Evolutionary conservation across 768 basidiomycete species (phyloP).

Genomic region (Exsudoporus frostii): DNA sequence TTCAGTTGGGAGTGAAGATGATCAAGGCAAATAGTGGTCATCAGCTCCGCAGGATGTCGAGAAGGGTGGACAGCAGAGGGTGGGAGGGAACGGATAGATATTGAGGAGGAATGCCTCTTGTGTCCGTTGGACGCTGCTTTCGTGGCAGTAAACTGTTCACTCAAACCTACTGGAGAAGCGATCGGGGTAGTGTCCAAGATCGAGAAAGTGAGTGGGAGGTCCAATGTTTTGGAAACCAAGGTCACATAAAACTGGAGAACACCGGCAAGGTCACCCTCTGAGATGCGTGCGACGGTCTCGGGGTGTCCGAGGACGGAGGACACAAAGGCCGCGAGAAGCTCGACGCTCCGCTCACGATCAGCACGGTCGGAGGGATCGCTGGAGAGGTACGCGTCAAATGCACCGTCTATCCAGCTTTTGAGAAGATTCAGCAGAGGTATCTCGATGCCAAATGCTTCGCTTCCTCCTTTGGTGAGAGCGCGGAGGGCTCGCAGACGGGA

Average conservation of each 20-base stretch:
- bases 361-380: constrained; percentile 39
- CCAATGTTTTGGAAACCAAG: constrained; percentile 54
- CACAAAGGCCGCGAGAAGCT: constrained; percentile 58
- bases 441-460: constrained; percentile 65
- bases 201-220: constrained; percentile 25
- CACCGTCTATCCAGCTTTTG: constrained; percentile 63
- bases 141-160: constrained; percentile 25
- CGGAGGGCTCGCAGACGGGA: constrained; percentile 63
- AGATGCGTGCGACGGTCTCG: constrained; percentile 57
- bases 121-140: constrained; percentile 38
- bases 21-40: constrained; percentile 58
- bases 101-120: constrained; percentile 59
- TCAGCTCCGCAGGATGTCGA: constrained; percentile 61
- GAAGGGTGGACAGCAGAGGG: constrained; percentile 28
- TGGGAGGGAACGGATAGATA: constrained; percentile 47
- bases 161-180: constrained; percentile 32
- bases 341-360: constrained; percentile 65
- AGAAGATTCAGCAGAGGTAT: constrained; percentile 50
- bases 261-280: constrained; percentile 54
- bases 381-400: constrained; percentile 50
- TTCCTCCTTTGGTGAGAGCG: constrained; percentile 59
- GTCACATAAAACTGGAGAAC: constrained; percentile 59
- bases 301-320: constrained; percentile 45
- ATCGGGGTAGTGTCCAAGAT: constrained; percentile 13
- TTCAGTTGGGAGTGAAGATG: constrained; percentile 63